Percentiles rank a stretch among this genome's conserved stretches.
Evolutionary conservation across 345 rosid genomes (phyloP).

Genomic region (Citrus sp.): DNA sequence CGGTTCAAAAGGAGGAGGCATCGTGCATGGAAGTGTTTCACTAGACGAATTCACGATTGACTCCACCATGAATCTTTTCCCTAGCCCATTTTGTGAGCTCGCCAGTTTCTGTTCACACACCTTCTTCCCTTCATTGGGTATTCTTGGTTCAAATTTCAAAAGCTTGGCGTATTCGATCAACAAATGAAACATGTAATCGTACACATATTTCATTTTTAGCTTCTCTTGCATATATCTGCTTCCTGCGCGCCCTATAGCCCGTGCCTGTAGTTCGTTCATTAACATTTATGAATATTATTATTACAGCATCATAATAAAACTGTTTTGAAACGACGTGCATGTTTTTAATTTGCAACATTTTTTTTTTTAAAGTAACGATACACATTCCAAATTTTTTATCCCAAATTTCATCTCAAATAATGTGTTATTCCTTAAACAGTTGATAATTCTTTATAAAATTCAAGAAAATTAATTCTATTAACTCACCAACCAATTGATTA

Average conservation of each 20-base stretch:
- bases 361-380: no score
- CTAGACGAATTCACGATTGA: conserved; percentile 49
- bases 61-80: conserved; percentile 42
- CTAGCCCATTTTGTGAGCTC: conserved; percentile 29
- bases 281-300: no score
- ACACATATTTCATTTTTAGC: conserved; percentile 44
- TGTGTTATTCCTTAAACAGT: no score
- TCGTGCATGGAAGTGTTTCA: conserved; percentile 33
- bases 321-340: not conserved
- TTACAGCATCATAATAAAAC: not conserved
- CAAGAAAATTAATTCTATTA: no score
- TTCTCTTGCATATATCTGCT: conserved; percentile 40
- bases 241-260: conserved; percentile 44
- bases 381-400: no score
- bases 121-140: conserved; percentile 36
- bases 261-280: conserved; percentile 33
- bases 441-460: no score
- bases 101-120: conserved; percentile 43
- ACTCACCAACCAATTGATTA: no score
- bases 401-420: fast-evolving
- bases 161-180: conserved; percentile 42
- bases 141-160: conserved; percentile 41
- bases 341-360: no score
- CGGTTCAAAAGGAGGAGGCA: conserved; percentile 40
- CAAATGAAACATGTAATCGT: conserved; percentile 61